Conservation (phyloP, 345 rosid species). For the Citrus maxima region DNA sequence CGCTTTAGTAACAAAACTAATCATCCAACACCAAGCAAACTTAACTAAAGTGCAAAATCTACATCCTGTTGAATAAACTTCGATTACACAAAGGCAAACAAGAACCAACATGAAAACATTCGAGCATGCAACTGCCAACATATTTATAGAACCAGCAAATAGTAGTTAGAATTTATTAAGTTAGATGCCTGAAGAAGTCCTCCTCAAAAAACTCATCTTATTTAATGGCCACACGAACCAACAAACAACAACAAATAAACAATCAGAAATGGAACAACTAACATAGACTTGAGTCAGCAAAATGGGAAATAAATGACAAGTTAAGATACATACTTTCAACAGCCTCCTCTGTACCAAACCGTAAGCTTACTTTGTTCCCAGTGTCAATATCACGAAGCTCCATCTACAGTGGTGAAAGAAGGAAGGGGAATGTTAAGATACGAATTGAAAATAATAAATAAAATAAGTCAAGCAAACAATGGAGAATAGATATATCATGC, state of each 20-base stretch:
- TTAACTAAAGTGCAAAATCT: not conserved
- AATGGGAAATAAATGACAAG: slow-evolving; percentile 12
- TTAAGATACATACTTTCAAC: slow-evolving; percentile 63
- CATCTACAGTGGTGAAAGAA: slow-evolving; percentile 34
- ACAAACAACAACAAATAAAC: not conserved
- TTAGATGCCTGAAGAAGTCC: not conserved
- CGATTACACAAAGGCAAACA: not conserved
- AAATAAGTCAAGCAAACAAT: not conserved
- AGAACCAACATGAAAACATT: not conserved
- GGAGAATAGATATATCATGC: not conserved
- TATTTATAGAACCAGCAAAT: not conserved
- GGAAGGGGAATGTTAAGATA: not conserved
- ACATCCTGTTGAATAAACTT: not conserved
- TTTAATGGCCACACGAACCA: not conserved
- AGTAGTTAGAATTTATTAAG: not conserved
- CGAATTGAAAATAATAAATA: not conserved
- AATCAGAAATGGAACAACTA: not conserved
- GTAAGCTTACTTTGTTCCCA: slow-evolving; percentile 75
- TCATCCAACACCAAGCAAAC: not conserved
- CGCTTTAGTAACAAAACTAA: not conserved
- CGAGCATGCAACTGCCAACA: not conserved
- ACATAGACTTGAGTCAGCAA: not conserved
- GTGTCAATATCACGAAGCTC: slow-evolving; percentile 93
- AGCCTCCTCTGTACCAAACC: slow-evolving; percentile 85
- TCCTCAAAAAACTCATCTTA: not conserved